A percentile compares a stretch with the other conserved stretches of the same genome.
Evolutionary conservation across 176 grass and related monocot species (phyloP).

Genomic region (Pontederia crassipes): DNA sequence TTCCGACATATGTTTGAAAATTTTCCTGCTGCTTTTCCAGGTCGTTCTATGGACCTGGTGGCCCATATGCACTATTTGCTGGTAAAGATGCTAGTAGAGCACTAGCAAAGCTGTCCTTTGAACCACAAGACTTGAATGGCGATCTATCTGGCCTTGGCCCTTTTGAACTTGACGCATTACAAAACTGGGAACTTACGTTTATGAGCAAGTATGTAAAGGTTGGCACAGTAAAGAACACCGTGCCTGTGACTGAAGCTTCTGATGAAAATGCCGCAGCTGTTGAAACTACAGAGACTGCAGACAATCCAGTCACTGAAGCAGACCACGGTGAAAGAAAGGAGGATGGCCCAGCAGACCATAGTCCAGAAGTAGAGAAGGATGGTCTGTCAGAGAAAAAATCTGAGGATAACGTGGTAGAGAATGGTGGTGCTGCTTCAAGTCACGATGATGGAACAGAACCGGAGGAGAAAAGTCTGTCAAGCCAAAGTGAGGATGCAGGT

Average conservation of each 20-base stretch:
- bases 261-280: background rate
- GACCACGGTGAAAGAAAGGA: background rate
- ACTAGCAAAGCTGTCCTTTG: conserved; percentile 1
- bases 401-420: background rate
- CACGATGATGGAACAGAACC: background rate
- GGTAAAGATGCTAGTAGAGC: conserved; percentile 7
- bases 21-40: background rate
- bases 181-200: background rate
- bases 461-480: background rate
- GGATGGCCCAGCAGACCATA: background rate
- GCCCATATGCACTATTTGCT: background rate
- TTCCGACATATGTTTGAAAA: no score
- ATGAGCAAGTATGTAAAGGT: conserved; percentile 4
- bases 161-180: background rate
- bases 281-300: background rate
- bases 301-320: background rate
- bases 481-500: background rate
- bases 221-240: background rate
- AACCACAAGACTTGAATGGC: background rate
- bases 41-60: conserved; percentile 1
- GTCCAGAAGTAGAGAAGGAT: background rate
- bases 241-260: background rate
- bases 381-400: background rate
- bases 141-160: conserved; percentile 3
- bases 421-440: background rate